Evolutionary conservation across 75 land plant species (phyloP).

Genomic region (Azolla pinnata): DNA sequence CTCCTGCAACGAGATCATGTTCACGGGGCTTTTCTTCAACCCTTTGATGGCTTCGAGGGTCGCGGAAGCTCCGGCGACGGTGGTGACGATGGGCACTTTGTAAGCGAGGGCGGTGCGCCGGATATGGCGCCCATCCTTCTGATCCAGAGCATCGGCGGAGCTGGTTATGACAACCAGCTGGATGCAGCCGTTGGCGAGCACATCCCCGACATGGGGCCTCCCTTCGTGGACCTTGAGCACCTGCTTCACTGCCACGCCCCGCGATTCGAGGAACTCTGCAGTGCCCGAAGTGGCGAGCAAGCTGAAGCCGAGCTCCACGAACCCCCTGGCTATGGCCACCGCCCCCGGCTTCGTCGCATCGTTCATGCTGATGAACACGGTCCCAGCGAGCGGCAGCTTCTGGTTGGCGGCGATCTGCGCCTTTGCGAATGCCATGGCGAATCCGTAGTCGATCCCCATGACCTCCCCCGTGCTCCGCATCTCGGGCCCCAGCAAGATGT

Average conservation of each 20-base stretch:
- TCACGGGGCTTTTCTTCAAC: slow-evolving; percentile 45
- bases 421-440: slow-evolving; percentile 82
- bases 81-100: slow-evolving; percentile 91
- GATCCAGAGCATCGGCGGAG: slow-evolving; percentile 79
- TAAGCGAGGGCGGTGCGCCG: slow-evolving; percentile 87
- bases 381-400: slow-evolving; percentile 72
- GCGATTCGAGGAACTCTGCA: slow-evolving; percentile 49
- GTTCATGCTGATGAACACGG: slow-evolving; percentile 87
- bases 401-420: slow-evolving; percentile 96
- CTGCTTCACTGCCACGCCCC: slow-evolving; percentile 53
- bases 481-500: slow-evolving; percentile 89
- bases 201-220: slow-evolving; percentile 91
- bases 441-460: slow-evolving; percentile 82
- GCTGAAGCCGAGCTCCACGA: slow-evolving; percentile 55
- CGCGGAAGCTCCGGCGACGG: slow-evolving; percentile 83
- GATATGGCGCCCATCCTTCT: slow-evolving; percentile 72
- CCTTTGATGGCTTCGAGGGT: slow-evolving; percentile 76
- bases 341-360: slow-evolving; percentile 73
- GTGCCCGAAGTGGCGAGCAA: slow-evolving; percentile 82
- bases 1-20: slow-evolving; percentile 88
- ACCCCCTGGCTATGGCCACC: slow-evolving; percentile 55
- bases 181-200: slow-evolving; percentile 85
- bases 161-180: slow-evolving; percentile 93
- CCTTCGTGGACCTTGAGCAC: slow-evolving; percentile 98
- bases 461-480: slow-evolving; percentile 99